Evolutionary conservation across 129 eudicot genomes (phyloP), one percentile per base, ranked within the genome.

Genomic region (Logfia minima): DNA sequence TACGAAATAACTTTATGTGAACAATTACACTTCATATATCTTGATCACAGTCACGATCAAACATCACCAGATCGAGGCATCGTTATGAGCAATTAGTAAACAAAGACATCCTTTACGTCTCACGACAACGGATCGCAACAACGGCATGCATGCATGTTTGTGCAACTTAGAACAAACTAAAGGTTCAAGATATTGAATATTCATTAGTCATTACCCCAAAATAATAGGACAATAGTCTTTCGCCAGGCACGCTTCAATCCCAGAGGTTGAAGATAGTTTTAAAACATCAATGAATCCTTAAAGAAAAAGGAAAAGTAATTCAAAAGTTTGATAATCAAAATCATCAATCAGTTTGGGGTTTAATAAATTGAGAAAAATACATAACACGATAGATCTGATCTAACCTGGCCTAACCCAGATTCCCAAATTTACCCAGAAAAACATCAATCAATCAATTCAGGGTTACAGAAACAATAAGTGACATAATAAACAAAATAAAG

Each of bases 371-470:
- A 68, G 60, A 76, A 43, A 17, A 45, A 66, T 8, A 21, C 18
- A 41, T 9, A 61, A 79, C 21, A 24, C 41, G 77, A 18, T 64
- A 77, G 83, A 84, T 84, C 88, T 84, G 84, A 77, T 76, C 88
- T 77, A 80, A 66, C 48, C 14, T 80, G 79, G 24, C 34, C 83
- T 10, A 66, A 71, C 68, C 79, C 79, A 75, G 71, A 75, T 70
- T 41, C 65, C 75, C 70, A 37, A 75, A 48, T 2, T 34, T 28
- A 65, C 56, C 74, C 63, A 83, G 52, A 19, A 3, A 75, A 62
- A 70, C 45, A 82, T 78, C 56, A 71, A 76, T 60, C 73, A 29
- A 67, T 78, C 56, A 63, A 59, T 77, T 77, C 39, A 58, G 58
- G 78, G 45, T 28, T 71, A 56, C 71, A 67, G 26, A 23, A 82